Evolutionary conservation across 176 grass and related monocot genomes (phyloP).

Genomic region (Triticum urartu): DNA sequence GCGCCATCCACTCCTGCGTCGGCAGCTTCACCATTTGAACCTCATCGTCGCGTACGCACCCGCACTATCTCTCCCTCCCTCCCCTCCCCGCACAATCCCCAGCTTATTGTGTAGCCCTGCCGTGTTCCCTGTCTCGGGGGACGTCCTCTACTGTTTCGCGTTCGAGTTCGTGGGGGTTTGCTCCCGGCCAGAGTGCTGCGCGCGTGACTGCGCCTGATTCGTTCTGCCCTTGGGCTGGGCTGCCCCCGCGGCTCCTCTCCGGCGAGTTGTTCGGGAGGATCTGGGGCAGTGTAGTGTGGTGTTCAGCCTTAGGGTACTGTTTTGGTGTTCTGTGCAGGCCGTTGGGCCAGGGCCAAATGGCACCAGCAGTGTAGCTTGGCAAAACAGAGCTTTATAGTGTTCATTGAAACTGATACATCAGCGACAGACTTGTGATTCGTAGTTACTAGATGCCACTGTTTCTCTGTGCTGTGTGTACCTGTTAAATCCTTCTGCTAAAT

Average conservation of each 20-base stretch:
- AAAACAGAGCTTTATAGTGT: neutral
- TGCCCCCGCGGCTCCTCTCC: neutral
- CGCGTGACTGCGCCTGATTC: neutral
- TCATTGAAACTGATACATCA: neutral
- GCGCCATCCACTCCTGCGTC: slow-evolving; percentile 78
- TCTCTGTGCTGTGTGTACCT: neutral
- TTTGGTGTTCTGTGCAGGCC: neutral
- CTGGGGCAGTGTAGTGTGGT: neutral
- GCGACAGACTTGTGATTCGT: neutral
- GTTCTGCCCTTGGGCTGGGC: neutral
- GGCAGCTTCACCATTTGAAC: slow-evolving; percentile 91
- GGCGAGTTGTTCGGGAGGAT: neutral
- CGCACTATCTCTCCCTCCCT: neutral
- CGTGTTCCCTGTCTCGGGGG: neutral
- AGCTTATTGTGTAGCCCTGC: neutral
- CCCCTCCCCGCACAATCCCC: neutral
- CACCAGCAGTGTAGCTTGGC: too few relatives aligned
- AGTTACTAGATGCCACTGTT: neutral
- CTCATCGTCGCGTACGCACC: slow-evolving; percentile 70
- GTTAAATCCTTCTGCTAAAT: slow-evolving; percentile 12
- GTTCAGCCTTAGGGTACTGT: neutral
- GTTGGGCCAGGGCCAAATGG: neutral
- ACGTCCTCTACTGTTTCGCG: slow-evolving; percentile 22
- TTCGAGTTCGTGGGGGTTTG: neutral
- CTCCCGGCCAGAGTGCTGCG: neutral